phyloP scores from a whole-genome alignment of 176 grass and related monocot species.

The Cenchrus americanus region DNA sequence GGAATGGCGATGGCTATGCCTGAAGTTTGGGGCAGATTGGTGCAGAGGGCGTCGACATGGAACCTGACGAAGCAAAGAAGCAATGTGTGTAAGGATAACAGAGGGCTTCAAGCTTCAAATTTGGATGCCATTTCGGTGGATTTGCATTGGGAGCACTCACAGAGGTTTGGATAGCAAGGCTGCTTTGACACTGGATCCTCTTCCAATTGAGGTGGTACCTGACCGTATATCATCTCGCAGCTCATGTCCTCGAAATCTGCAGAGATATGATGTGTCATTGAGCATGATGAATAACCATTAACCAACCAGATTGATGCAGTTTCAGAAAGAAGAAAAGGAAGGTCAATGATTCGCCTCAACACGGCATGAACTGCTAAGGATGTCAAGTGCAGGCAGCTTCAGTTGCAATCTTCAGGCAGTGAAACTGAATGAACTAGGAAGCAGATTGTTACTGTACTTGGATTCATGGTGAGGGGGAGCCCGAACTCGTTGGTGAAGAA shows the following conservation, averaged over 20 bases:
- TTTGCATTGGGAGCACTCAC: constrained; percentile 44
- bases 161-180: constrained; percentile 75
- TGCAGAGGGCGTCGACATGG: constrained; percentile 65
- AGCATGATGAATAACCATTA: neutral
- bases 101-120: neutral
- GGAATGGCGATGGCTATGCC: neutral
- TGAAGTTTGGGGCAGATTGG: constrained; percentile 79
- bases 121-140: neutral
- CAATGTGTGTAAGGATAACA: neutral
- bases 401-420: neutral
- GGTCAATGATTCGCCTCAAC: neutral
- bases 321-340: neutral
- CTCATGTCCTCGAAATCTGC: constrained; percentile 99
- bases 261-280: neutral
- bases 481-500: constrained; percentile 96
- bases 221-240: constrained; percentile 94
- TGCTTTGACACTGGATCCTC: constrained; percentile 83
- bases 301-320: neutral
- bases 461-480: constrained; percentile 98
- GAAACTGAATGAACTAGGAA: neutral
- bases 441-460: constrained; percentile 48
- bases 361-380: too few relatives aligned
- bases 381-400: neutral
- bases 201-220: constrained; percentile 77
- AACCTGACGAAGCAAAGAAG: constrained; percentile 47